phyloP scores from a whole-genome alignment of 2,329 filamentous ascomycete species.

The Epichloe sp. region DNA sequence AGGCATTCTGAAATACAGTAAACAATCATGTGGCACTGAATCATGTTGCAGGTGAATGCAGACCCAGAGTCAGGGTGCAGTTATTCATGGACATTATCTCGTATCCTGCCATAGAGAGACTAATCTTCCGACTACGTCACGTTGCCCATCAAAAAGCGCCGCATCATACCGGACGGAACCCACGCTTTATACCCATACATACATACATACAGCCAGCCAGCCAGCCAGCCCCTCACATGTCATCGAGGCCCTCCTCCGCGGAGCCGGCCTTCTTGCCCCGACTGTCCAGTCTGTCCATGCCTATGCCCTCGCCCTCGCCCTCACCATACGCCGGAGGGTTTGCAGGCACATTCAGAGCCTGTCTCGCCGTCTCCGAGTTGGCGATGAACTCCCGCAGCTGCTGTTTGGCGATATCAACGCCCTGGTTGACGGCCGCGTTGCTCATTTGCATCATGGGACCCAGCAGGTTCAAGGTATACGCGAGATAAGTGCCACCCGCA shows the following conservation, averaged over 20 bases:
- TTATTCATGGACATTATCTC: conserved; percentile 7
- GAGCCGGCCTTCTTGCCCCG: conserved; percentile 36
- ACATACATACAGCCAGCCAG: neutral
- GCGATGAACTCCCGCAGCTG: conserved; percentile 82
- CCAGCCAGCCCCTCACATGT: conserved; percentile 28
- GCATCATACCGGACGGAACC: neutral
- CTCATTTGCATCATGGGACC: conserved; percentile 93
- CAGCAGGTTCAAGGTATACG: conserved; percentile 87
- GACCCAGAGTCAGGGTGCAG: too few species aligned
- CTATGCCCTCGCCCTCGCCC: conserved; percentile 31
- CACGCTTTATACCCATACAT: neutral
- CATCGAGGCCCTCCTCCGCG: conserved; percentile 44
- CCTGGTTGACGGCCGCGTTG: conserved; percentile 77
- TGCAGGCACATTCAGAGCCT: conserved; percentile 67
- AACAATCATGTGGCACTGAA: neutral
- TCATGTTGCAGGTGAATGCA: neutral
- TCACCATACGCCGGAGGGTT: conserved; percentile 18
- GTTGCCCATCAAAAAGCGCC: conserved; percentile 5
- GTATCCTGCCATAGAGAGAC: conserved; percentile 7
- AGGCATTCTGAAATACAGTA: conserved; percentile 46
- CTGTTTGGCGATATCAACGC: conserved; percentile 82
- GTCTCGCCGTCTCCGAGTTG: conserved; percentile 69
- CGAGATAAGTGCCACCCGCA: conserved; percentile 68
- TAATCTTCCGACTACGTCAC: neutral
- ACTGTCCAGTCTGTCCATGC: conserved; percentile 47